Evolutionary conservation across 192 early-diverging fungal species (phyloP).

Genomic region (Linnemannia hyalina): DNA sequence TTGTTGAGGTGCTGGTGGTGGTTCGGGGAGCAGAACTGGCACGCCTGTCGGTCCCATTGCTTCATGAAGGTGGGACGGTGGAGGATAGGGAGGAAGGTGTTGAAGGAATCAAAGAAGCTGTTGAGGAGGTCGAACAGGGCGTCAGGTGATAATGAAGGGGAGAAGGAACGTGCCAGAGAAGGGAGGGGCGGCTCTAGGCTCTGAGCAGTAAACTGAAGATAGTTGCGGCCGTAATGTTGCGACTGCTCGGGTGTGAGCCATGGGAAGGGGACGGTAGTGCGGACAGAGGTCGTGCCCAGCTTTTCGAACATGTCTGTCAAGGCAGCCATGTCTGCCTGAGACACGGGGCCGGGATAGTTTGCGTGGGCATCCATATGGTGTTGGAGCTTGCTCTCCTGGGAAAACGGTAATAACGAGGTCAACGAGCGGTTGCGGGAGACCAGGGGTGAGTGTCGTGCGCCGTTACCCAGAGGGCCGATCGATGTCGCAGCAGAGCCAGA

Average conservation of each 20-base stretch:
- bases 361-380: conserved; percentile 22
- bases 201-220: conserved; percentile 43
- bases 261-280: conserved; percentile 52
- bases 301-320: conserved; percentile 47
- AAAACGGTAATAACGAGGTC: conserved; percentile 39
- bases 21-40: conserved; percentile 22
- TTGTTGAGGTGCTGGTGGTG: not conserved
- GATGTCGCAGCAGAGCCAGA: conserved; percentile 23
- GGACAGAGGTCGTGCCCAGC: conserved; percentile 43
- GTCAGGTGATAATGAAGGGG: conserved; percentile 1
- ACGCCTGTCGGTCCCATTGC: conserved; percentile 42
- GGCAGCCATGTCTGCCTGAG: conserved; percentile 37
- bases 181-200: conserved; percentile 48
- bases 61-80: conserved; percentile 43
- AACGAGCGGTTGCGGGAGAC: conserved; percentile 51
- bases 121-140: conserved; percentile 22
- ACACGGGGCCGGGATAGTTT: conserved; percentile 28
- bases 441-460: conserved; percentile 38
- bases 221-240: conserved; percentile 48
- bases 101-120: conserved; percentile 38
- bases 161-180: conserved; percentile 17
- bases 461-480: not conserved
- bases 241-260: conserved; percentile 55
- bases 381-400: conserved; percentile 22
- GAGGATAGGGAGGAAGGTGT: conserved; percentile 36